Percentiles rank a stretch among this genome's conserved stretches.
These are phyloP conservation scores for Bruguiera sexangula DNA, from an alignment of 345 rosid species.

Conservation along the genomic window DNA sequence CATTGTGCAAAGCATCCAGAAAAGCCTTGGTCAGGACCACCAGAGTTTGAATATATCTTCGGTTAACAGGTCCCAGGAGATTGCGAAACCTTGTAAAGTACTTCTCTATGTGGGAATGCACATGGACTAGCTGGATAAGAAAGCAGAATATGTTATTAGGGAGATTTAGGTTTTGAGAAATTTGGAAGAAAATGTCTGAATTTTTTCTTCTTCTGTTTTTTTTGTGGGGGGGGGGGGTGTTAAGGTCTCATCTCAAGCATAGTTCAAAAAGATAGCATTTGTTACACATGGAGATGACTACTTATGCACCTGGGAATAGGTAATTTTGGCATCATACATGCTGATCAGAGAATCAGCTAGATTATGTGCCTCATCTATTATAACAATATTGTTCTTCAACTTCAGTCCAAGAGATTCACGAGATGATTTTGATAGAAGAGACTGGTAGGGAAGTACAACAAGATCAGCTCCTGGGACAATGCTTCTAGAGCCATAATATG, in stretches of 20 bases:
- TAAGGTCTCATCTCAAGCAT: no score
- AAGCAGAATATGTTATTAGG: constrained; percentile 1
- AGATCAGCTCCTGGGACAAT: constrained; percentile 74
- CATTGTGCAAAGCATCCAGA: constrained; percentile 45
- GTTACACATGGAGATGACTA: background rate
- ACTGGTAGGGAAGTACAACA: constrained; percentile 90
- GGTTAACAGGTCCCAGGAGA: constrained; percentile 81
- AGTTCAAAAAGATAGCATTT: no score
- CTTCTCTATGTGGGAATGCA: constrained; percentile 56
- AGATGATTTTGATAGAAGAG: constrained; percentile 89
- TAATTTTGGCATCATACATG: constrained; percentile 80
- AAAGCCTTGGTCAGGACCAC: constrained; percentile 66
- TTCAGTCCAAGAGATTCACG: constrained; percentile 83
- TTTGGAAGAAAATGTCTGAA: background rate
- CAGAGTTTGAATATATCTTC: constrained; percentile 88
- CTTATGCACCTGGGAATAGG: constrained; percentile 56
- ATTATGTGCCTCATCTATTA: constrained; percentile 96
- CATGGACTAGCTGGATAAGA: constrained; percentile 60
- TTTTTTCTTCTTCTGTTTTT: no score
- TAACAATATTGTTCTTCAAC: constrained; percentile 70
- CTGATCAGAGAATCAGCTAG: constrained; percentile 89
- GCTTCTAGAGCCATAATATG: constrained; percentile 87
- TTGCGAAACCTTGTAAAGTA: constrained; percentile 67
- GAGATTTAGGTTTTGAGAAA: background rate
- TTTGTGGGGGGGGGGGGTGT: no score